Conservation (phyloP, 495 filamentous ascomycete species). For the Podospora anserina region DNA sequence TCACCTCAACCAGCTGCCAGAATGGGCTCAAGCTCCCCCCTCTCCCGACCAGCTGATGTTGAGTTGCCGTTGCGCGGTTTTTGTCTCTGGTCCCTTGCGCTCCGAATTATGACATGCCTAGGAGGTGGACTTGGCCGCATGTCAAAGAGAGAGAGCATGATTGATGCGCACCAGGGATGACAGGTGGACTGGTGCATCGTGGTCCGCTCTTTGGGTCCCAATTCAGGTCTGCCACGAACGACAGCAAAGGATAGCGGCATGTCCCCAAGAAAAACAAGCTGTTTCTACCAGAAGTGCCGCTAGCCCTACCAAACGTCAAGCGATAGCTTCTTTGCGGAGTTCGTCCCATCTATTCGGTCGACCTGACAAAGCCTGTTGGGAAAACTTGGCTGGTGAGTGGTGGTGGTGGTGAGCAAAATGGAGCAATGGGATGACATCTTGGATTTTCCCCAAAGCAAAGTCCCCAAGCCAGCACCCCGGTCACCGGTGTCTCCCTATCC, state of each 20-base stretch:
- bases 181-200: background rate
- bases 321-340: background rate
- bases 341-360: background rate
- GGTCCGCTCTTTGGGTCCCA: slow-evolving; percentile 1
- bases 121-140: background rate
- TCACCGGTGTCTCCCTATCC: slow-evolving; percentile 29
- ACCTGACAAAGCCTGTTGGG: background rate
- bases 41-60: slow-evolving; percentile 10
- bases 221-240: background rate
- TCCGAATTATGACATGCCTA: background rate
- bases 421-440: background rate
- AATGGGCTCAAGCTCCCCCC: background rate
- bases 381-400: background rate
- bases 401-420: background rate
- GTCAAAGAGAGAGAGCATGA: background rate
- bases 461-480: slow-evolving; percentile 15
- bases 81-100: background rate
- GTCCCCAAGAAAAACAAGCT: too few species aligned
- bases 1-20: background rate
- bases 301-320: too few species aligned
- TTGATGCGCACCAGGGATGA: slow-evolving; percentile 5
- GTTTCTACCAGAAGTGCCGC: too few species aligned
- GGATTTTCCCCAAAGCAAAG: background rate
- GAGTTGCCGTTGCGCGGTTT: slow-evolving; percentile 15
- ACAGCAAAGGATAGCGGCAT: background rate